Evolutionary conservation across 306 rosid species (phyloP).

Genomic region (Rosa lucieae): DNA sequence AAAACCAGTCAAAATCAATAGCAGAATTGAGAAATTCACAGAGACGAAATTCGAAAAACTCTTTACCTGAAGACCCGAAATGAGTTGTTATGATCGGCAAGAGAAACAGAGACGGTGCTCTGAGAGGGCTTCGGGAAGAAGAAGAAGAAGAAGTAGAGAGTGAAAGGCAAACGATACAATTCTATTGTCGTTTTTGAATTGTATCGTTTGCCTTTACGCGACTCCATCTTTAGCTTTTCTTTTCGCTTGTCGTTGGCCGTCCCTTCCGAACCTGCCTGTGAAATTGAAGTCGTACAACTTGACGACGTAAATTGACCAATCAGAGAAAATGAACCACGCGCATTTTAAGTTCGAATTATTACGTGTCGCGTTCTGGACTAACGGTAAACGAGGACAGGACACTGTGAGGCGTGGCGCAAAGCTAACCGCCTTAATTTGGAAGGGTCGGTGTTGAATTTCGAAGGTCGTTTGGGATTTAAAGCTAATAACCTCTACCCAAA

Average conservation of each 20-base stretch:
- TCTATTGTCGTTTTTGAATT: constrained; percentile 30
- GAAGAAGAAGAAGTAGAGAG: background rate
- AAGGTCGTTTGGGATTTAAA: background rate
- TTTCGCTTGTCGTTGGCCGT: background rate
- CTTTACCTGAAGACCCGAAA: constrained; percentile 9
- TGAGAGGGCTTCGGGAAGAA: background rate
- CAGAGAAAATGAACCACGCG: background rate
- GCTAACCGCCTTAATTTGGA: background rate
- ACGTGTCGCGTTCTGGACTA: background rate
- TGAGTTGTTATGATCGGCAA: background rate
- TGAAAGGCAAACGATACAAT: constrained; percentile 6
- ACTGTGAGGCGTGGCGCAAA: background rate
- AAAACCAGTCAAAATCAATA: background rate
- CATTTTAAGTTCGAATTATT: background rate
- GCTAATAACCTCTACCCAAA: background rate
- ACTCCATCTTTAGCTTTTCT: background rate
- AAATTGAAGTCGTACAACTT: background rate
- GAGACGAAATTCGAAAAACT: background rate
- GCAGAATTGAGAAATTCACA: background rate
- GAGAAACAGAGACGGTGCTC: background rate
- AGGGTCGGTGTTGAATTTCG: background rate
- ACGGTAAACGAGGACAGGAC: background rate
- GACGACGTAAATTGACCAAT: background rate
- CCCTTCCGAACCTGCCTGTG: background rate
- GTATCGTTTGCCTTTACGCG: background rate